These are phyloP conservation scores for Skeletonema potamos DNA, from an alignment of 108 stramenopile species.

Conservation along the genomic window DNA sequence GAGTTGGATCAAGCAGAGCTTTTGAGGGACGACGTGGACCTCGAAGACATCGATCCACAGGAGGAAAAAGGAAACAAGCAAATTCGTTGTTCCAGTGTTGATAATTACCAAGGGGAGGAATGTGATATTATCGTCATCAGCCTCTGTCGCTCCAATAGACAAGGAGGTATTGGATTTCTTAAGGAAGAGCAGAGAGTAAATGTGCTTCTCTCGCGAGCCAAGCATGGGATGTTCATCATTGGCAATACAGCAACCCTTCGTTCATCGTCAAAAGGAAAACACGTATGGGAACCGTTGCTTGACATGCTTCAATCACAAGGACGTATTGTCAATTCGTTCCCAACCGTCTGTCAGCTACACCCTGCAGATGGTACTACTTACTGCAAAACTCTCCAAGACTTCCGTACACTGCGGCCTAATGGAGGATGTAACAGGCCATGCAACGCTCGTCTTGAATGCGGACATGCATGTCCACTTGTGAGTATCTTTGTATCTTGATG, in stretches of 20 bases:
- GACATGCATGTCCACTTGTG: constrained; percentile 39
- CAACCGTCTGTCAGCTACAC: constrained; percentile 45
- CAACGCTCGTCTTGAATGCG: constrained; percentile 36
- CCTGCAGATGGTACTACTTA: constrained; percentile 25
- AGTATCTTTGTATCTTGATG: too few relatives aligned
- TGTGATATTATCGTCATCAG: constrained; percentile 80
- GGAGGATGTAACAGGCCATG: constrained; percentile 51
- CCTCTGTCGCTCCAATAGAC: constrained; percentile 70
- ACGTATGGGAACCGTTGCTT: constrained; percentile 42
- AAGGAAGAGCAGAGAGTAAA: constrained; percentile 84
- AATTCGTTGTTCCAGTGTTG: constrained; percentile 58
- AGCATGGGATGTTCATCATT: constrained; percentile 53
- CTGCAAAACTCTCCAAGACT: constrained; percentile 11
- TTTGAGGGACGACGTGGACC: constrained; percentile 10
- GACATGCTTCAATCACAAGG: constrained; percentile 19
- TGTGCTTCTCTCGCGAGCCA: constrained; percentile 88
- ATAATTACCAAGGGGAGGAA: constrained; percentile 94
- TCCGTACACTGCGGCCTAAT: constrained; percentile 36
- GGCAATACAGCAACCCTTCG: constrained; percentile 46
- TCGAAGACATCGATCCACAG: too few relatives aligned
- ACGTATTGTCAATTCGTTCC: constrained; percentile 29
- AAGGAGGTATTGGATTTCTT: constrained; percentile 79
- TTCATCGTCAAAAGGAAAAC: constrained; percentile 9
- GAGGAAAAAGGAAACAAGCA: neutral
- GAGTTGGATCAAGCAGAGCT: constrained; percentile 38